Evolutionary conservation across 2,329 filamentous ascomycete species (phyloP).

Genomic region (Cladophialophora yegresii): DNA sequence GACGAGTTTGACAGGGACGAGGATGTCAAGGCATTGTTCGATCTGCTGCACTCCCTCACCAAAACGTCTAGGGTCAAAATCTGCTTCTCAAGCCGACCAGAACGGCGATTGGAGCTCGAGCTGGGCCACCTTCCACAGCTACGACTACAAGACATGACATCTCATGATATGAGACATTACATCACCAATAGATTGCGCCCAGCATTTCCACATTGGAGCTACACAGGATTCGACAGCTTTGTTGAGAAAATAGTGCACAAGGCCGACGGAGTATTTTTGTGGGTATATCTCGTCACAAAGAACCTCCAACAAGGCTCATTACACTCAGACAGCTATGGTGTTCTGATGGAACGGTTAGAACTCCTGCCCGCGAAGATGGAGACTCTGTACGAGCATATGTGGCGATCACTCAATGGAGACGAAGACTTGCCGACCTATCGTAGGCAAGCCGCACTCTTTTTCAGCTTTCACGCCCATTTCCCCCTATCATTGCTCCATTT

Average conservation of each 20-base stretch:
- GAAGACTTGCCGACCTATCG: neutral
- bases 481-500: neutral
- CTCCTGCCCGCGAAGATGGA: conserved; percentile 1
- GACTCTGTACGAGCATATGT: neutral
- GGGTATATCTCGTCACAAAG: neutral
- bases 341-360: neutral
- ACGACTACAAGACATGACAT: conserved; percentile 2
- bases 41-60: neutral
- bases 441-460: neutral
- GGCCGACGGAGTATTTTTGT: neutral
- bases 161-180: neutral
- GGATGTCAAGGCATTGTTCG: neutral
- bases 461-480: neutral
- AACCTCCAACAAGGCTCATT: neutral
- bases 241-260: neutral
- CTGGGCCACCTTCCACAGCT: neutral
- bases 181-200: neutral
- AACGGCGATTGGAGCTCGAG: neutral
- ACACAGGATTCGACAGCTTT: neutral
- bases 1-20: conserved; percentile 2
- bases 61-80: neutral
- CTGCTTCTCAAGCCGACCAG: neutral
- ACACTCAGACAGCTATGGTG: neutral
- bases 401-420: conserved; percentile 3
- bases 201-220: neutral